Percentiles rank a stretch among this genome's conserved stretches.
Conservation (phyloP, 1,284 basidiomycete genomes). For the Cerrena zonata region DNA sequence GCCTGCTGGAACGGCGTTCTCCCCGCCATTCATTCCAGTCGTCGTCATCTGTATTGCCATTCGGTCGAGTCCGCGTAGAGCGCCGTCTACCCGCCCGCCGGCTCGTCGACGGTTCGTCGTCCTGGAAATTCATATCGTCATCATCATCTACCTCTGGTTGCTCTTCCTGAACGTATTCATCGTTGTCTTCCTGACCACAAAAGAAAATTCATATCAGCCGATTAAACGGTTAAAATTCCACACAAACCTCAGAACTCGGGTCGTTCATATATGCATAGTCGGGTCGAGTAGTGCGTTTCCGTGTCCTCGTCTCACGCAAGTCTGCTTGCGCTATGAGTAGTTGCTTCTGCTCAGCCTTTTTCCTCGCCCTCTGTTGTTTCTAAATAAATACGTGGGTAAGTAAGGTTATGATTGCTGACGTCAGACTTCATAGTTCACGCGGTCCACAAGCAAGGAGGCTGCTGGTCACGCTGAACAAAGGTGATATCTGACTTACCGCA, state of each 20-base stretch:
- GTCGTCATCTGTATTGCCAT: conserved; percentile 50
- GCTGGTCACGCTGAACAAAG: neutral
- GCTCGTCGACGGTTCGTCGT: conserved; percentile 32
- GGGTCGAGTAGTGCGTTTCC: conserved; percentile 60
- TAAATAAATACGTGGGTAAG: conserved; percentile 32
- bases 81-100: conserved; percentile 48
- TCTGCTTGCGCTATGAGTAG: conserved; percentile 66
- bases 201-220: neutral
- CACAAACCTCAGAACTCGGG: conserved; percentile 59
- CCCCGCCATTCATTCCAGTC: conserved; percentile 57
- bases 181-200: conserved; percentile 46
- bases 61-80: conserved; percentile 54
- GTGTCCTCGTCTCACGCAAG: conserved; percentile 68
- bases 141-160: conserved; percentile 58
- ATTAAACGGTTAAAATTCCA: conserved; percentile 6
- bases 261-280: conserved; percentile 73
- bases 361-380: conserved; percentile 63
- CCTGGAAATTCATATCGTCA: conserved; percentile 39
- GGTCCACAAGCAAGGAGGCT: neutral
- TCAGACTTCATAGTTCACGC: neutral
- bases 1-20: conserved; percentile 64
- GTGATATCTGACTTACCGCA: conserved; percentile 44
- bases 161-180: conserved; percentile 59
- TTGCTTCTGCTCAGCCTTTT: conserved; percentile 63
- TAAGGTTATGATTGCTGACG: conserved; percentile 5